Percentiles rank a stretch among this genome's conserved stretches.
phyloP scores from a whole-genome alignment of 2,329 filamentous ascomycete genomes.

The Verticillium isaacii region DNA sequence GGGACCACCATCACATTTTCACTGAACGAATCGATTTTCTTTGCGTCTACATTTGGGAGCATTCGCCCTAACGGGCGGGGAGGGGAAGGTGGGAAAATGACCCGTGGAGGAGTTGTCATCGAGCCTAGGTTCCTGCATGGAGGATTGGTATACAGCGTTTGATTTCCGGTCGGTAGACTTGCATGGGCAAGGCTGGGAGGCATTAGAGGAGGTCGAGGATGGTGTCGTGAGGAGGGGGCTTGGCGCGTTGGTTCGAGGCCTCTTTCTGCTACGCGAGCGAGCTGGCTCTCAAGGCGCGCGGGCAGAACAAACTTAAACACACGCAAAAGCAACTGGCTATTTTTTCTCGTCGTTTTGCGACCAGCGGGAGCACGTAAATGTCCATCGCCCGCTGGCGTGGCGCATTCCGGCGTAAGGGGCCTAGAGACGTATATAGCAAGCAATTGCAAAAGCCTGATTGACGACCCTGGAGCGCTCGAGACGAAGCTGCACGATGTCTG shows the following conservation, averaged over 20 bases:
- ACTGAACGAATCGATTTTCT: not conserved
- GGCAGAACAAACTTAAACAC: not conserved
- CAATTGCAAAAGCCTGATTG: constrained; percentile 6
- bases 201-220: not conserved
- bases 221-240: not conserved
- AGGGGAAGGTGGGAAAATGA: not conserved
- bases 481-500: no score
- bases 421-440: constrained; percentile 8
- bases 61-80: not conserved
- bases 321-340: constrained; percentile 2
- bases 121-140: not conserved
- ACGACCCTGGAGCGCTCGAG: not conserved
- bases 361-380: not conserved
- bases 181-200: not conserved
- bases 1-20: not conserved
- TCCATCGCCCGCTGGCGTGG: not conserved
- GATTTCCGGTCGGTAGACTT: not conserved
- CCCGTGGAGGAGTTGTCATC: not conserved
- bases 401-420: not conserved
- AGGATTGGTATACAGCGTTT: not conserved
- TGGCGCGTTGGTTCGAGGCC: not conserved
- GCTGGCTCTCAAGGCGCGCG: not conserved
- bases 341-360: not conserved
- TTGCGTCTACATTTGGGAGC: constrained; percentile 8
- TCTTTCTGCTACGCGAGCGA: not conserved